Evolutionary conservation across 176 grass and related monocot genomes (phyloP).

Genomic region (Ampelocalamus luodianensis): DNA sequence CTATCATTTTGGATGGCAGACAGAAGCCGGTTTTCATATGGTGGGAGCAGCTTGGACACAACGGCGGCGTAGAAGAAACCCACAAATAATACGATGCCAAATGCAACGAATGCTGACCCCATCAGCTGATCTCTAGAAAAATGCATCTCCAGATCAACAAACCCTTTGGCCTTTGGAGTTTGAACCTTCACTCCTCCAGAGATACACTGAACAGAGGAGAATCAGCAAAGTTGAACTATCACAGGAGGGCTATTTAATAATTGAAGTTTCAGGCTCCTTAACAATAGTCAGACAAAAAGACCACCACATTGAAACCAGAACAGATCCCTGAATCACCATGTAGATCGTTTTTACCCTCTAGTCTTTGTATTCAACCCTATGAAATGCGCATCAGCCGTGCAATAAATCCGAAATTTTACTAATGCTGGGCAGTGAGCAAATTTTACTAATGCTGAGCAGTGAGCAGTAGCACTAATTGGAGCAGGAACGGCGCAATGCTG

Average conservation of each 20-base stretch:
- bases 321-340: not conserved
- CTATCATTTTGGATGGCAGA: conserved; percentile 58
- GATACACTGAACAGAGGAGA: not conserved
- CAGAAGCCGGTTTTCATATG: conserved; percentile 48
- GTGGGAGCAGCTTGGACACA: conserved; percentile 62
- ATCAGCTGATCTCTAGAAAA: conserved; percentile 23
- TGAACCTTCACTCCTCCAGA: not conserved
- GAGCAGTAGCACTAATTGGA: not conserved
- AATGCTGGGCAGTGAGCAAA: not conserved
- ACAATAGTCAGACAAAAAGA: not conserved
- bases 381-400: not conserved
- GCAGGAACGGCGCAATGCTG: not conserved
- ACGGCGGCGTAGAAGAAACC: conserved; percentile 48
- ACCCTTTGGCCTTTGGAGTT: not conserved
- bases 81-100: conserved; percentile 43
- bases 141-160: conserved; percentile 17
- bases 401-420: not conserved
- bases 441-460: not conserved
- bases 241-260: not conserved
- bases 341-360: not conserved
- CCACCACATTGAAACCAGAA: not conserved
- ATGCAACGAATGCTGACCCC: conserved; percentile 23
- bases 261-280: not conserved
- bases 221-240: not conserved
- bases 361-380: not conserved